A percentile compares a stretch with the other conserved stretches of the same genome.
phyloP scores from a whole-genome alignment of 805 yeast genomes.

The Saturnispora kantuleensis region DNA sequence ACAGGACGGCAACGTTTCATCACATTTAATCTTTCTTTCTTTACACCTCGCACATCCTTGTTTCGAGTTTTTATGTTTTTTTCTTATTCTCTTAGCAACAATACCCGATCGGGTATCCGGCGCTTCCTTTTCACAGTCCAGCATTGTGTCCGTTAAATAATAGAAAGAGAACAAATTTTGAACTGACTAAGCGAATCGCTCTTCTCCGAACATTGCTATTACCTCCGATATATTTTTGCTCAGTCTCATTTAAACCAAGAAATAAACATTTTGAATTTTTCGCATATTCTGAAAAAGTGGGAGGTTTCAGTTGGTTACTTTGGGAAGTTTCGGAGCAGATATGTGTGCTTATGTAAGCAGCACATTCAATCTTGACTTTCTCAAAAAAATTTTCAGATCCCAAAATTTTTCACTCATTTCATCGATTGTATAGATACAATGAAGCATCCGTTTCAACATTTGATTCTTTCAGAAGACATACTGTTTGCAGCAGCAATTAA shows the following conservation, averaged over 20 bases:
- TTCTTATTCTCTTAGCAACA: neutral
- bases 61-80: slow-evolving; percentile 26
- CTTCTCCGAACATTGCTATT: no score
- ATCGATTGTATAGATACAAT: slow-evolving; percentile 16
- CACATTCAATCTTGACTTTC: no score
- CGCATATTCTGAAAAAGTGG: neutral
- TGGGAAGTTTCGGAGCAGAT: neutral
- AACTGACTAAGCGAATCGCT: no score
- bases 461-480: slow-evolving; percentile 36
- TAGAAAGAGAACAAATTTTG: no score
- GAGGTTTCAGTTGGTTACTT: neutral
- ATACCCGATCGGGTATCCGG: neutral
- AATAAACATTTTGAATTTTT: neutral
- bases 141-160: no score
- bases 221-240: no score
- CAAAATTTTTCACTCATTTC: no score
- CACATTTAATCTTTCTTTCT: slow-evolving; percentile 29
- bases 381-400: no score
- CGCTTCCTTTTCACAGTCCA: no score
- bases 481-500: slow-evolving; percentile 53
- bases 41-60: slow-evolving; percentile 33
- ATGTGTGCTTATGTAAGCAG: neutral
- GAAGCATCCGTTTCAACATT: slow-evolving; percentile 66
- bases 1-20: slow-evolving; percentile 25
- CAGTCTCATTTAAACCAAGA: no score